A percentile compares a stretch with the other conserved stretches of the same genome.
phyloP scores from a whole-genome alignment of 768 basidiomycete genomes.

The Lentinula detonsa region DNA sequence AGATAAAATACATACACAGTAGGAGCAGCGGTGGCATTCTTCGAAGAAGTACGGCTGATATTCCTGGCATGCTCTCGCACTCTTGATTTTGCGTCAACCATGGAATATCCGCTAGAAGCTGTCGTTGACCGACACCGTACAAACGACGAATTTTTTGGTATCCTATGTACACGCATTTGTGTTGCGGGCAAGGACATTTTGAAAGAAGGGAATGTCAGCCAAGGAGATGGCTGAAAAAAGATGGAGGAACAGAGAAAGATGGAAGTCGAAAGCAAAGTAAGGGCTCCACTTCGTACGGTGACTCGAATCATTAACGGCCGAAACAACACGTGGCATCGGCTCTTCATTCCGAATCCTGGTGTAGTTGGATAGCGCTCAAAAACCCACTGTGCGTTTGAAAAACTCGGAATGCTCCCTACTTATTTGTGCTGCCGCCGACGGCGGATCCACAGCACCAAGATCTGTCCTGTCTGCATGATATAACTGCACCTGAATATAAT shows the following conservation, averaged over 20 bases:
- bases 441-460: too few relatives aligned
- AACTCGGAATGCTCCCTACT: too few relatives aligned
- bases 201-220: slow-evolving; percentile 3
- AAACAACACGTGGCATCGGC: too few relatives aligned
- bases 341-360: slow-evolving; percentile 24
- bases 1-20: slow-evolving; percentile 42
- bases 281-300: too few relatives aligned
- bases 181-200: slow-evolving; percentile 38
- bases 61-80: slow-evolving; percentile 72
- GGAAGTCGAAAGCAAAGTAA: not conserved
- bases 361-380: not conserved
- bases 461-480: too few relatives aligned
- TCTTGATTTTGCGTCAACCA: slow-evolving; percentile 76
- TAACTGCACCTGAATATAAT: not conserved
- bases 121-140: slow-evolving; percentile 47
- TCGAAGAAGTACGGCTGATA: slow-evolving; percentile 62
- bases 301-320: too few relatives aligned
- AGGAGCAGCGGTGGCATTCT: slow-evolving; percentile 57
- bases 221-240: slow-evolving; percentile 7
- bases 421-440: too few relatives aligned
- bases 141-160: slow-evolving; percentile 28
- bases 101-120: slow-evolving; percentile 35
- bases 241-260: not conserved
- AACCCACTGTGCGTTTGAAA: too few relatives aligned
- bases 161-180: slow-evolving; percentile 36